Conservation (phyloP, 73 alveolate species). For the Paramecium primaurelia region DNA sequence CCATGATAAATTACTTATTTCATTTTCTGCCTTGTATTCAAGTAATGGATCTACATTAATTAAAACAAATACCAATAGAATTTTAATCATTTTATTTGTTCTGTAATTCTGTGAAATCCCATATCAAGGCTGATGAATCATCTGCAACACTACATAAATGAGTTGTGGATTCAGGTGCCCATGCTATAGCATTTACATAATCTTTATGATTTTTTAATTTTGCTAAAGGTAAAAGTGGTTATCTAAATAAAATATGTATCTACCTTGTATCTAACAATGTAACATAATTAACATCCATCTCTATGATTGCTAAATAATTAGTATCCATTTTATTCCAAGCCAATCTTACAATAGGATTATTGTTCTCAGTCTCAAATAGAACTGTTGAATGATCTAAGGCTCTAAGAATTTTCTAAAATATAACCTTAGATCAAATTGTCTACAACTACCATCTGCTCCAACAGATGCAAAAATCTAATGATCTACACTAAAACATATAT, state of each 20-base stretch:
- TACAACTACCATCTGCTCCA: conserved; percentile 99
- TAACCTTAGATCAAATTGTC: conserved; percentile 92
- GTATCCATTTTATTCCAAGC: conserved; percentile 94
- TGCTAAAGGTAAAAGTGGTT: conserved; percentile 87
- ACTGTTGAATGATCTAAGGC: conserved; percentile 97
- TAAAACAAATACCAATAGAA: neutral
- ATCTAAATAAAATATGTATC: conserved; percentile 60
- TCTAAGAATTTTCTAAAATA: conserved; percentile 36
- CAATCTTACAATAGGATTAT: conserved; percentile 84
- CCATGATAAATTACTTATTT: conserved; percentile 67
- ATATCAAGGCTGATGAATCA: conserved; percentile 89
- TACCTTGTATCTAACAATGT: conserved; percentile 84
- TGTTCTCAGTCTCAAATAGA: conserved; percentile 87
- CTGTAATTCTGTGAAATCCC: conserved; percentile 83
- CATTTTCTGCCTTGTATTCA: conserved; percentile 65
- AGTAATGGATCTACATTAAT: conserved; percentile 59
- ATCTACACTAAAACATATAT: conserved; percentile 92
- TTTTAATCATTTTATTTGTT: neutral
- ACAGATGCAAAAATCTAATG: conserved; percentile 94
- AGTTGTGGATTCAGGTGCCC: conserved; percentile 96
- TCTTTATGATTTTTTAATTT: conserved; percentile 88
- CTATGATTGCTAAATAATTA: conserved; percentile 92
- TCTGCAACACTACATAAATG: conserved; percentile 97
- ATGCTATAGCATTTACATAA: conserved; percentile 92
- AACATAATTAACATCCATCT: conserved; percentile 83